A percentile compares a stretch with the other conserved stretches of the same genome.
Evolutionary conservation across 139 green algal species (phyloP).

Genomic region (Raphidocelis subcapitata): DNA sequence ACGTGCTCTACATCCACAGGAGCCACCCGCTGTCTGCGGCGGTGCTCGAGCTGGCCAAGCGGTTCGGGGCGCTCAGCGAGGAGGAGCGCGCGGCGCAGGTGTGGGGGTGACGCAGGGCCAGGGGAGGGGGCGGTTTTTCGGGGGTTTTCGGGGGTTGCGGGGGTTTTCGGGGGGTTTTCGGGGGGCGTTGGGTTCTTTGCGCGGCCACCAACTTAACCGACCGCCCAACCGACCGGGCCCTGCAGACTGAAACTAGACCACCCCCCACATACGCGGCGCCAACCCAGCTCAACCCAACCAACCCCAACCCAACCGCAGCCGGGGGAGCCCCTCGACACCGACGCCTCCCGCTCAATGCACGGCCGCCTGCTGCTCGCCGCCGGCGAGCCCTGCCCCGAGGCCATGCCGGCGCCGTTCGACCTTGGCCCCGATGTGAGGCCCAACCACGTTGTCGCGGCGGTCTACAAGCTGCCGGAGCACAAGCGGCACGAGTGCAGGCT

Average conservation of each 20-base stretch:
- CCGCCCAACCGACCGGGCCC: no score
- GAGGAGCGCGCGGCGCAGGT: slow-evolving; percentile 31
- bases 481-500: slow-evolving; percentile 53
- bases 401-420: slow-evolving; percentile 70
- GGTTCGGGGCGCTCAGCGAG: slow-evolving; percentile 16
- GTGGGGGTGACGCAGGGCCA: neutral
- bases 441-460: slow-evolving; percentile 74
- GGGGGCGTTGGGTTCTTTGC: no score
- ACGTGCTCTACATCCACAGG: slow-evolving; percentile 78
- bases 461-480: slow-evolving; percentile 65
- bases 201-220: no score
- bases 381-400: slow-evolving; percentile 74
- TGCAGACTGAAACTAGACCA: no score
- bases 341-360: slow-evolving; percentile 57
- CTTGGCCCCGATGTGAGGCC: slow-evolving; percentile 70
- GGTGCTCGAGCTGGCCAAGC: slow-evolving; percentile 66
- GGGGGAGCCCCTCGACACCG: slow-evolving; percentile 32
- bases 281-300: no score
- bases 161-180: no score
- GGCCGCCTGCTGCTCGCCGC: slow-evolving; percentile 64
- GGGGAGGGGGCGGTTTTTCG: neutral
- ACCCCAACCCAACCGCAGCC: neutral
- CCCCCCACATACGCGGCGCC: neutral
- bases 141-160: neutral
- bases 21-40: slow-evolving; percentile 74